Evolutionary conservation across 169 alveolate species (phyloP), one percentile per base, ranked within the genome.

Genomic region (Plasmodium berghei): DNA sequence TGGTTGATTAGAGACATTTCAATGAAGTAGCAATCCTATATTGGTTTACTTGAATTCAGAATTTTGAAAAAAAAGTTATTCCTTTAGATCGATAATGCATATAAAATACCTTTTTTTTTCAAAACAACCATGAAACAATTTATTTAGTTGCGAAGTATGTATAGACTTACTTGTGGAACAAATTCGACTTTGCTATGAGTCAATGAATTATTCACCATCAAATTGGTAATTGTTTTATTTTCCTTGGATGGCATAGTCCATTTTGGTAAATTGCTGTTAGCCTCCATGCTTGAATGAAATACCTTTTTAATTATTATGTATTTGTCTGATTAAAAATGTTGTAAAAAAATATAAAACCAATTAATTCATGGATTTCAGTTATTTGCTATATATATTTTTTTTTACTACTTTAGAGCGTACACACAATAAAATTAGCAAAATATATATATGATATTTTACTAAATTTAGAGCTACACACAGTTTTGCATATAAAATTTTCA

Each of bases 131-230:
- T 26, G 34, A 28, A 28, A 28, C 40, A 1, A 4, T 28, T 28
- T 28, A 28, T 28, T 28, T 28, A 28, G 2, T 1, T 28, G 2
- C 40, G 1, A 28, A 28, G 6, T 1, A 34, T 34, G 42, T 5
- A 34, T 34, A 34, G 42, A 55, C 89, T 62, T 70, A 93, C 96
- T 88, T 94, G 95, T 5, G 96, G 96, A 22, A 94, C 94, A 75
- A 94, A 94, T 64, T 92, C 95, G 55, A 94, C 96, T 83, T 94
- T 94, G 54, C 91, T 77, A 12, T 87, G 92, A 10, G 94, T 90
- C 46, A 93, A 75, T 42, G 96, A 94, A 88, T 94, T 94, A 56
- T 87, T 91, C 45, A 94, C 67, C 14, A 71, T 18, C 26, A 94
- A 85, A n/a, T 94, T 94, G 9, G 94, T 92, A 28, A 89, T 54